phyloP scores from a whole-genome alignment of 768 basidiomycete species.

The Candolleomyces aberdarensis region DNA sequence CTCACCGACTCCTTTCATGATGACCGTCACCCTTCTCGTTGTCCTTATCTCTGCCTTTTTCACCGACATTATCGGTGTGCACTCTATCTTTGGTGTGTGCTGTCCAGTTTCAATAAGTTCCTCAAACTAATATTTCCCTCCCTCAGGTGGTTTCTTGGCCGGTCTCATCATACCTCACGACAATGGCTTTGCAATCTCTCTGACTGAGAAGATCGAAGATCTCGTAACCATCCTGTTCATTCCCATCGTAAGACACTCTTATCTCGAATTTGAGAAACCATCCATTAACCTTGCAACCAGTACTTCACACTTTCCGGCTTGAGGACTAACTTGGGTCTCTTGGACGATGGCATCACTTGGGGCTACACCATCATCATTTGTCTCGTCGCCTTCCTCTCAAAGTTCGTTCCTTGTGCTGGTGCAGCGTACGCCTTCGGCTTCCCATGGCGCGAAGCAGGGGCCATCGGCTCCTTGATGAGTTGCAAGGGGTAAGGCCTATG shows the following conservation, averaged over 20 bases:
- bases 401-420: slow-evolving; percentile 68
- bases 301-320: slow-evolving; percentile 83
- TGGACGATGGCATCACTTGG: slow-evolving; percentile 78
- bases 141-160: slow-evolving; percentile 72
- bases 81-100: slow-evolving; percentile 58
- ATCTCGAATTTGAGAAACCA: background rate
- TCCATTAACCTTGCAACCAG: slow-evolving; percentile 25
- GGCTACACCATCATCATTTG: slow-evolving; percentile 76
- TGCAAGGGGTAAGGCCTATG: slow-evolving; percentile 69
- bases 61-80: slow-evolving; percentile 83
- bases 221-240: slow-evolving; percentile 71
- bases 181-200: slow-evolving; percentile 73
- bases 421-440: slow-evolving; percentile 64
- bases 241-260: slow-evolving; percentile 56
- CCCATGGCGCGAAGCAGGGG: slow-evolving; percentile 69
- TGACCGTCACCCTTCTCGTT: slow-evolving; percentile 72
- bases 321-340: slow-evolving; percentile 72
- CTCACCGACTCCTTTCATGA: slow-evolving; percentile 69
- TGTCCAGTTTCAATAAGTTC: slow-evolving; percentile 10
- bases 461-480: slow-evolving; percentile 86
- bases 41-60: slow-evolving; percentile 77
- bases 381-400: slow-evolving; percentile 71
- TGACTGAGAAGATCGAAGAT: slow-evolving; percentile 88
- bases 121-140: slow-evolving; percentile 8
- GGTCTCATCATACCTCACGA: slow-evolving; percentile 85